Evolutionary conservation across 2,329 filamentous ascomycete species (phyloP), one percentile per base, ranked within the genome.

Genomic region (Exophiala phaeomuriformis): DNA sequence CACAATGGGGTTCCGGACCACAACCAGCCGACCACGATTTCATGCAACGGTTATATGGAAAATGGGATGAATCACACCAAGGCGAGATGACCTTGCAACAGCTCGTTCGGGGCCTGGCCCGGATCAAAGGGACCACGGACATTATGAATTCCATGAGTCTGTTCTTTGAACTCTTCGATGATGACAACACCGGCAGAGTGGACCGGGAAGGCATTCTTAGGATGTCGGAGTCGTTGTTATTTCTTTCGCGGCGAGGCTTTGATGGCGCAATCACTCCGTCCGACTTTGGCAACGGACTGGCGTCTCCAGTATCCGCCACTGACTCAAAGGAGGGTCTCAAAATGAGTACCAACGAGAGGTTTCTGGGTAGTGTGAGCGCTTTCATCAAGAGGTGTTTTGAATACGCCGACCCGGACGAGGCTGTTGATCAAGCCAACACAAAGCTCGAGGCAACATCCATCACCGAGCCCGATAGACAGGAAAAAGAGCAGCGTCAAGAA

Each of bases 61-160:
- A 86, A 56, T 98, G 93, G 93, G 89, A 96, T 66, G 79, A 82
- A 3, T 86, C 90, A 57, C 82, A 82, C 49, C 83, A 79, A 31
- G 85, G 84, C n/a, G 83, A 85, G 1, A 72, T 98, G 58, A 94
- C 84, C 12, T 73, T 98, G 47, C 90, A 95, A 65, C 88, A 97
- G 63, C 89, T 98, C 2, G 93, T 97, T 3, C 86, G 85, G 12
- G 93, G 93, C 0, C 76, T 98, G 43, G 90, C 91, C 1, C 83
- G 87, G 9, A 88, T 98, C 65, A 97, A 95, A 69, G 91, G 93
- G 5, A 90, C 86, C 51, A 84, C 85, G 44, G 93, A 98, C 69
- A 96, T 98, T 61, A 96, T 98, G 91, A 88, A 88, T 31, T 93
- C 88, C 54, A 97, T 98, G 65, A 93, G 84, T 56, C 97, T 97